These are phyloP conservation scores for Aureobasidium melanogenum DNA, from an alignment of 2,329 filamentous ascomycete genomes.

Conservation along the genomic window DNA sequence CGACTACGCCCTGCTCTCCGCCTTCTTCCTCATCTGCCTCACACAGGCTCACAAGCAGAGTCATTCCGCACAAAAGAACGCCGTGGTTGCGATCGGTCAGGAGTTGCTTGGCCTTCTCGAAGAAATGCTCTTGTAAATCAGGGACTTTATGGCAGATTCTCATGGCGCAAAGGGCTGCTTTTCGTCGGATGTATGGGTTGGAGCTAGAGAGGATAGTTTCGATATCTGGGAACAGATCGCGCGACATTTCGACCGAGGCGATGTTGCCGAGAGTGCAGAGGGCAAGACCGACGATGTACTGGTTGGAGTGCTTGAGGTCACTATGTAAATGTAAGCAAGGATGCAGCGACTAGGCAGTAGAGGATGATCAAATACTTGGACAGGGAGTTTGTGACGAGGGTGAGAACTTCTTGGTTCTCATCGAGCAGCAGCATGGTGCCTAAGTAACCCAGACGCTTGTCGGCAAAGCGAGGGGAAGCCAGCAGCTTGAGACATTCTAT, in stretches of 20 bases:
- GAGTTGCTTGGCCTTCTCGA: constrained; percentile 84
- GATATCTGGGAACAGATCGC: constrained; percentile 93
- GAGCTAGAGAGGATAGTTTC: constrained; percentile 84
- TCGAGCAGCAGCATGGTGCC: constrained; percentile 93
- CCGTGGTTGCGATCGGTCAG: constrained; percentile 92
- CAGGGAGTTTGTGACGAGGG: constrained; percentile 91
- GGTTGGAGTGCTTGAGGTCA: constrained; percentile 93
- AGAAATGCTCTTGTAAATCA: constrained; percentile 91
- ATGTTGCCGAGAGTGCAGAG: constrained; percentile 97
- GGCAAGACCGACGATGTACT: constrained; percentile 94
- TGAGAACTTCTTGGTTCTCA: constrained; percentile 97
- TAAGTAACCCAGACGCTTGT: constrained; percentile 91
- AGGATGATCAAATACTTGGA: constrained; percentile 64
- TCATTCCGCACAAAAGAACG: constrained; percentile 85
- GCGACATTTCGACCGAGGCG: constrained; percentile 94
- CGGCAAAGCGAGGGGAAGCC: constrained; percentile 91
- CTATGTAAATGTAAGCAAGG: constrained; percentile 38
- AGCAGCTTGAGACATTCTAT: constrained; percentile 98
- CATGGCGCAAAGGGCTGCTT: constrained; percentile 98
- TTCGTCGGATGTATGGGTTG: constrained; percentile 96
- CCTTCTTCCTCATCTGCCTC: constrained; percentile 90
- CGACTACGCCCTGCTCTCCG: constrained; percentile 79
- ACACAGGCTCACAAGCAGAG: constrained; percentile 82
- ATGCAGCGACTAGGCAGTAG: background rate
- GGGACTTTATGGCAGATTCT: constrained; percentile 96